Base-by-base conservation (phyloP, 306 rosid species). In the Ceratonia siliqua region DNA sequence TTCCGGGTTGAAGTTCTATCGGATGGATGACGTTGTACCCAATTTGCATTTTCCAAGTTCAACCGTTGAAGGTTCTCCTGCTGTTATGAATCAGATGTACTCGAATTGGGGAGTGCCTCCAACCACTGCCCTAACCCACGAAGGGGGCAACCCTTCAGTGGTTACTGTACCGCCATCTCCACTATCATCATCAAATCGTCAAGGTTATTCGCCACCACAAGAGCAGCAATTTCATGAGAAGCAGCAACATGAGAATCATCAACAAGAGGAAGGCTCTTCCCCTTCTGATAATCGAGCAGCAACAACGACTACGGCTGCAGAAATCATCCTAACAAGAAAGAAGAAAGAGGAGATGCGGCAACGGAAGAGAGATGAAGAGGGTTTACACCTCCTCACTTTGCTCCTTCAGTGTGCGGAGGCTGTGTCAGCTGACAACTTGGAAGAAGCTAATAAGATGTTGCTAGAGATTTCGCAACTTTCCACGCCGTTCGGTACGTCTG, bases 401-500 rank as follows among this genome's bases (percentile, higher is more conserved):
- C 86, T 94, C 8, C 97, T 94, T 4, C 97, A 94, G 76, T 92
- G 98, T 78, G 99, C 99, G 3, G 99, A 94, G 72, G 95, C 93
- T 0, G 98, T 94, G 10, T 90, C 99, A 9, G 91, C 96, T 0
- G 99, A 94, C 62, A 90, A 90, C 68, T 83, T 80, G 30, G 97
- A 92, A 56, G 96, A 92, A 58, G 99, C 97, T 0, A 94, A 88
- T 78, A 87, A 83, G 70, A 94, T 89, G 85, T 50, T 94, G 3
- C 86, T 90, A 0, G 98, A 94, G 62, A 94, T 94, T 35, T 90
- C 99, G 0, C 96, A 94, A 62, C 86, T 94, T 0, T 90, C 97
- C 0, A 94, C 97, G 0, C 98, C 99, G 0, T 94, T 82, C n/a
- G 99, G 99, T 0, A 94, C 98, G 8, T 87, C 99, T 6, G 98